These are phyloP conservation scores for Pleurotus eryngii DNA, from an alignment of 768 basidiomycete genomes.

Conservation along the genomic window DNA sequence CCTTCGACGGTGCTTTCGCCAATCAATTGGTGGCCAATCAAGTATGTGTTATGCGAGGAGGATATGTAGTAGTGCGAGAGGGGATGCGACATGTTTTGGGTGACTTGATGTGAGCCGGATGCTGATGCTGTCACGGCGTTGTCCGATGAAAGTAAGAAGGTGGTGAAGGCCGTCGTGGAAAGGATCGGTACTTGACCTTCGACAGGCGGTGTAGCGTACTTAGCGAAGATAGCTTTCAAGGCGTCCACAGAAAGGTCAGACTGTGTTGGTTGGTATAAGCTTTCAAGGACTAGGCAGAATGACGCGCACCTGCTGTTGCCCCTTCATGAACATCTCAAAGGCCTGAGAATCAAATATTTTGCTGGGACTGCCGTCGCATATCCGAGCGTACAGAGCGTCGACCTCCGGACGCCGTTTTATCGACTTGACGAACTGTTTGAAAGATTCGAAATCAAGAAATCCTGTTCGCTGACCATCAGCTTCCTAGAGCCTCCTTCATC, in stretches of 20 bases:
- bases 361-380: slow-evolving; percentile 22
- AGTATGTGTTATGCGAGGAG: slow-evolving; percentile 90
- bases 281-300: neutral
- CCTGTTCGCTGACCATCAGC: slow-evolving; percentile 55
- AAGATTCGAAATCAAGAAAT: slow-evolving; percentile 72
- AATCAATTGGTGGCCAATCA: slow-evolving; percentile 81
- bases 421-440: slow-evolving; percentile 75
- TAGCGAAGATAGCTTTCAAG: slow-evolving; percentile 31
- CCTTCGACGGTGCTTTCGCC: slow-evolving; percentile 90
- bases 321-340: slow-evolving; percentile 43
- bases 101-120: slow-evolving; percentile 30
- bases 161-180: slow-evolving; percentile 62
- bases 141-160: slow-evolving; percentile 78
- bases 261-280: slow-evolving; percentile 17
- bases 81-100: slow-evolving; percentile 86
- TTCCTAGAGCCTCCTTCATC: slow-evolving; percentile 37
- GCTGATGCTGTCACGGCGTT: slow-evolving; percentile 53
- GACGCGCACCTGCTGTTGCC: slow-evolving; percentile 35
- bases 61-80: slow-evolving; percentile 86
- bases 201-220: slow-evolving; percentile 24
- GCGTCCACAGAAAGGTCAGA: slow-evolving; percentile 28
- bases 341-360: slow-evolving; percentile 37
- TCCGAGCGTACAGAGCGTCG: slow-evolving; percentile 51
- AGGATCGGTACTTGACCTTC: slow-evolving; percentile 22
- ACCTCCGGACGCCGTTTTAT: slow-evolving; percentile 83